phyloP scores from a whole-genome alignment of 2,329 filamentous ascomycete species.

The Neofusicoccum kwambonambiense region DNA sequence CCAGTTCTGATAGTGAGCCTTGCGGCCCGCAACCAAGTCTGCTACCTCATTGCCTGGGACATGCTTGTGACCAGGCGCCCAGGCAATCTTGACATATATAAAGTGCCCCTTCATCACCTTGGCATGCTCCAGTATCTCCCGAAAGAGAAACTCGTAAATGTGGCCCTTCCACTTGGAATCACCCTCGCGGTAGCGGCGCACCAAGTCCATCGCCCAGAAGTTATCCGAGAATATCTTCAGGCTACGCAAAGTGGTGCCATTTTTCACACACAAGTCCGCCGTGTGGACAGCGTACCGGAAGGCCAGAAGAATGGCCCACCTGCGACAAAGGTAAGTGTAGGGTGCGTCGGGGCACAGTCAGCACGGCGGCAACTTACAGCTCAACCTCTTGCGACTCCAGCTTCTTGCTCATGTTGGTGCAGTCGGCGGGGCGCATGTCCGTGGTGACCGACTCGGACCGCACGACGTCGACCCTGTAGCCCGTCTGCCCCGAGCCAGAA shows the following conservation, averaged over 20 bases:
- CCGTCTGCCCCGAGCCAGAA: background rate
- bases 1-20: background rate
- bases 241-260: background rate
- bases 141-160: background rate
- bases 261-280: background rate
- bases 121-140: background rate
- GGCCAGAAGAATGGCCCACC: background rate
- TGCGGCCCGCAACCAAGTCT: background rate
- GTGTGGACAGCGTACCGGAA: background rate
- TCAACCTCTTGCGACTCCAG: background rate
- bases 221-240: background rate
- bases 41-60: background rate
- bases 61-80: background rate
- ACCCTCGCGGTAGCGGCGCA: background rate
- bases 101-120: background rate
- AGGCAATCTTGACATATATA: background rate
- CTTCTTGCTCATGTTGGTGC: background rate
- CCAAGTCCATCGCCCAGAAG: background rate
- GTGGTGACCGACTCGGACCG: background rate
- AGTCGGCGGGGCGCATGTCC: background rate
- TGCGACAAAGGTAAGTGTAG: background rate
- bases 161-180: background rate
- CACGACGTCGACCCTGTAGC: background rate
- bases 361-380: background rate
- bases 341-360: background rate